Evolutionary conservation across 2,329 filamentous ascomycete species (phyloP).

Genomic region (Trichoderma breve): DNA sequence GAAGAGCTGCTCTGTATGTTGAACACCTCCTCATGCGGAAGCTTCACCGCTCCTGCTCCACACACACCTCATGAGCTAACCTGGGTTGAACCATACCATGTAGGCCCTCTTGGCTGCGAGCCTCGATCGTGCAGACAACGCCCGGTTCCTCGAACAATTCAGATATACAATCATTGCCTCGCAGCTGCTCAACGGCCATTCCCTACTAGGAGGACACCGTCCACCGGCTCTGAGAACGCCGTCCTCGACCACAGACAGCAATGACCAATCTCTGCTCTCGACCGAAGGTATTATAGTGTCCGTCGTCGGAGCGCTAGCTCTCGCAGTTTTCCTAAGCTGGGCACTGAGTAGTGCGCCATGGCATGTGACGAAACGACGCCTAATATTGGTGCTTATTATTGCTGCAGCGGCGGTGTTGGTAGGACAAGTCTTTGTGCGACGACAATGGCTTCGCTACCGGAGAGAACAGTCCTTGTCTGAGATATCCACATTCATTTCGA

Average conservation of each 20-base stretch:
- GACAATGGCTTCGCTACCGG: slow-evolving; percentile 79
- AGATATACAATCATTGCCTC: slow-evolving; percentile 91
- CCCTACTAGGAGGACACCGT: slow-evolving; percentile 43
- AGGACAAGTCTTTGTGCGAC: slow-evolving; percentile 69
- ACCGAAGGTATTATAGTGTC: slow-evolving; percentile 51
- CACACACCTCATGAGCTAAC: background rate
- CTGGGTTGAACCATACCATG: background rate
- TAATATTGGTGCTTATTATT: slow-evolving; percentile 46
- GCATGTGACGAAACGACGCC: slow-evolving; percentile 56
- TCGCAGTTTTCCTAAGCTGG: slow-evolving; percentile 74
- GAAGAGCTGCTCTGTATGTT: slow-evolving; percentile 52
- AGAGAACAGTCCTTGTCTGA: slow-evolving; percentile 71
- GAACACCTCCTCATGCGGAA: background rate
- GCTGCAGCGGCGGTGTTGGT: slow-evolving; percentile 53
- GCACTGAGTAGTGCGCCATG: slow-evolving; percentile 51
- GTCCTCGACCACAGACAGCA: slow-evolving; percentile 14
- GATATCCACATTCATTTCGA: slow-evolving; percentile 66
- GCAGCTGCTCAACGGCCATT: slow-evolving; percentile 74
- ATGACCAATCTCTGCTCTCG: slow-evolving; percentile 36
- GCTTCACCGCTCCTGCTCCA: background rate
- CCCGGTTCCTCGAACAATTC: slow-evolving; percentile 86
- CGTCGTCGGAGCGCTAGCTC: slow-evolving; percentile 53
- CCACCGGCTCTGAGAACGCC: slow-evolving; percentile 26
- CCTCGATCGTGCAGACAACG: slow-evolving; percentile 74
- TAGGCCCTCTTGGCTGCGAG: slow-evolving; percentile 69